Base-by-base conservation (phyloP, 2,329 filamentous ascomycete species). In the Trichoderma sp. region DNA sequence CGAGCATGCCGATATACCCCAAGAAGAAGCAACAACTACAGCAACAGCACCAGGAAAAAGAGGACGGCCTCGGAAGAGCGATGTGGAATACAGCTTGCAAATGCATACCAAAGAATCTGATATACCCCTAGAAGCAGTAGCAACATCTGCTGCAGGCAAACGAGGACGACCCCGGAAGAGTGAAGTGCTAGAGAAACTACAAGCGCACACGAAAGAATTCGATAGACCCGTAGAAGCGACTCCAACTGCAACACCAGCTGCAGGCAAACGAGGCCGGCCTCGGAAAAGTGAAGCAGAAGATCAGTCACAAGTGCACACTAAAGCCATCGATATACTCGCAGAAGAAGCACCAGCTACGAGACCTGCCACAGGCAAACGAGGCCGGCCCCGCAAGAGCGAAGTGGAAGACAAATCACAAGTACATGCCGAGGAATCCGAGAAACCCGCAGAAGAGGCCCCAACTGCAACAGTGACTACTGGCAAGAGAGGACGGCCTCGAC, bases 131-230 rank as follows among this genome's bases (percentile, higher is more conserved):
- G 26, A 46, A n/a, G 26, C 58, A 10, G 13, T 16, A 16, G 26
- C 21, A 11, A 52, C 24, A 21, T 24, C 59, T 34, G 11, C 59
- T 34, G 11, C 59, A 16, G 34, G 51, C 32, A 46, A 21, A 59
- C 21, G 63, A 49, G 52, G 61, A 7, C 61, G 61, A 4, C 24
- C 61, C 11, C 51, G 61, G 26, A 65, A 26, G 51, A 56, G 34
- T 5, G n/a, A 2, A 5, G 46, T 13, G 46, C 11, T 11, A 49
- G n/a, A 49, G n/a, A 10, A 49, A 13, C 10, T 10, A 13, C 46
- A 49, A 24, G 46, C 6, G 4, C 46, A 21, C 46, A 5, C 4
- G 4, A 11, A 49, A 24, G 46, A 24, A 49, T 24, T 4, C 14
- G 21, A 54, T 5, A 26, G 4, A 28, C 51, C 11, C 14, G 13